phyloP scores from a whole-genome alignment of 768 basidiomycete species.

The Symmetrospora coprosmae region DNA sequence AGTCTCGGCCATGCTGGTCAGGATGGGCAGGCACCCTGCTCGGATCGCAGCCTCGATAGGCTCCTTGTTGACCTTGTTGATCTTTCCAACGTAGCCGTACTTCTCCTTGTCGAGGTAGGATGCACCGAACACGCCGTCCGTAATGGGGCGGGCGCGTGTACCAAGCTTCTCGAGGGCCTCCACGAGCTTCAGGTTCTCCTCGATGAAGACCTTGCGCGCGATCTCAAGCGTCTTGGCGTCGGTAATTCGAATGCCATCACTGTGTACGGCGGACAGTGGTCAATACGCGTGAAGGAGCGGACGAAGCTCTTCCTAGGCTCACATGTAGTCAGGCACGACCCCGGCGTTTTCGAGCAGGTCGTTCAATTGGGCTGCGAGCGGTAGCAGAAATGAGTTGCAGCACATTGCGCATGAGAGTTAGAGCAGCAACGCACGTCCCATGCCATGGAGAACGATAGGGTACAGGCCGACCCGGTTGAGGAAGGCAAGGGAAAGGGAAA shows the following conservation, averaged over 20 bases:
- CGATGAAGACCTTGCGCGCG: slow-evolving; percentile 88
- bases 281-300: no score
- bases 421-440: slow-evolving; percentile 46
- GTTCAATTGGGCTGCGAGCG: slow-evolving; percentile 46
- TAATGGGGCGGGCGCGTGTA: slow-evolving; percentile 92
- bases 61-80: slow-evolving; percentile 85
- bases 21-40: slow-evolving; percentile 86
- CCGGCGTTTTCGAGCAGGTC: slow-evolving; percentile 84
- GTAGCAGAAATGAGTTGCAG: background rate
- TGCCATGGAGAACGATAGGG: slow-evolving; percentile 91
- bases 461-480: slow-evolving; percentile 94
- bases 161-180: slow-evolving; percentile 83
- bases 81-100: slow-evolving; percentile 89
- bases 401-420: background rate
- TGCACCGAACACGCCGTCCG: slow-evolving; percentile 92
- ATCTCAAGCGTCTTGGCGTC: slow-evolving; percentile 88
- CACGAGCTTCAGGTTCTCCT: slow-evolving; percentile 92
- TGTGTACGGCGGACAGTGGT: background rate
- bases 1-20: slow-evolving; percentile 86
- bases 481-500: slow-evolving; percentile 89
- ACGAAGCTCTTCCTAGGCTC: background rate
- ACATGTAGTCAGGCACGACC: slow-evolving; percentile 76
- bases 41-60: slow-evolving; percentile 93
- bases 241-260: slow-evolving; percentile 75
- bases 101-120: slow-evolving; percentile 89